Conservation (phyloP, 495 filamentous ascomycete species). For the Penicillium goetzii region DNA sequence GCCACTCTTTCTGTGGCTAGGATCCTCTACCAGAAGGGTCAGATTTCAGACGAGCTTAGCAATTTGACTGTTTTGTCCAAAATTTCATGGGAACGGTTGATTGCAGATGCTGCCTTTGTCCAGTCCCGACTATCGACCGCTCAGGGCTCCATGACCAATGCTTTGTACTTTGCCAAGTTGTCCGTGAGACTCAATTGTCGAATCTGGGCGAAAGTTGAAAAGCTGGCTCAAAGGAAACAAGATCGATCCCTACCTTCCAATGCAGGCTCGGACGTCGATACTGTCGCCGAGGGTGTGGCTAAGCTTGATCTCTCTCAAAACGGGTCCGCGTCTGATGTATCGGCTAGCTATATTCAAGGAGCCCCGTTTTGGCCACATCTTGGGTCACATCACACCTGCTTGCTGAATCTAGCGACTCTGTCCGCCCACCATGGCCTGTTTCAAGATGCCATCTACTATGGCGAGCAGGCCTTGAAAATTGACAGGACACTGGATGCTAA, state of each 20-base stretch:
- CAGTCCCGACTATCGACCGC: conserved; percentile 67
- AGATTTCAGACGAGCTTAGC: conserved; percentile 35
- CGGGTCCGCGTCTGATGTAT: conserved; percentile 27
- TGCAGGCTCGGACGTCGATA: conserved; percentile 42
- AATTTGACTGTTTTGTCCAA: conserved; percentile 37
- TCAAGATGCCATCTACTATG: conserved; percentile 87
- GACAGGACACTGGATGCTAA: conserved; percentile 68
- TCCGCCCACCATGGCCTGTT: conserved; percentile 85
- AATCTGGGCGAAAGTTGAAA: conserved; percentile 73
- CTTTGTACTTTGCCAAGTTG: conserved; percentile 67
- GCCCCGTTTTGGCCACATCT: conserved; percentile 83
- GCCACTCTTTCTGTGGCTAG: conserved; percentile 36
- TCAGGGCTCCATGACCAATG: conserved; percentile 63
- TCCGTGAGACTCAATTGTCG: conserved; percentile 68
- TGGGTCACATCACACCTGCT: conserved; percentile 66
- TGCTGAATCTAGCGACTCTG: conserved; percentile 71
- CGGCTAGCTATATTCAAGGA: conserved; percentile 50
- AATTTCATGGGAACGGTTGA: conserved; percentile 49
- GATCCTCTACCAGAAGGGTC: conserved; percentile 42
- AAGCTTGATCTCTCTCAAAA: conserved; percentile 46
- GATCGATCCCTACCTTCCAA: conserved; percentile 30
- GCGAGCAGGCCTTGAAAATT: conserved; percentile 80
- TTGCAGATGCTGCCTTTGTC: conserved; percentile 59
- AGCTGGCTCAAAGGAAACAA: conserved; percentile 42
- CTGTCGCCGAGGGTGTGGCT: conserved; percentile 48